phyloP scores from a whole-genome alignment of 176 grass and related monocot genomes.

The Hordeum marinum region DNA sequence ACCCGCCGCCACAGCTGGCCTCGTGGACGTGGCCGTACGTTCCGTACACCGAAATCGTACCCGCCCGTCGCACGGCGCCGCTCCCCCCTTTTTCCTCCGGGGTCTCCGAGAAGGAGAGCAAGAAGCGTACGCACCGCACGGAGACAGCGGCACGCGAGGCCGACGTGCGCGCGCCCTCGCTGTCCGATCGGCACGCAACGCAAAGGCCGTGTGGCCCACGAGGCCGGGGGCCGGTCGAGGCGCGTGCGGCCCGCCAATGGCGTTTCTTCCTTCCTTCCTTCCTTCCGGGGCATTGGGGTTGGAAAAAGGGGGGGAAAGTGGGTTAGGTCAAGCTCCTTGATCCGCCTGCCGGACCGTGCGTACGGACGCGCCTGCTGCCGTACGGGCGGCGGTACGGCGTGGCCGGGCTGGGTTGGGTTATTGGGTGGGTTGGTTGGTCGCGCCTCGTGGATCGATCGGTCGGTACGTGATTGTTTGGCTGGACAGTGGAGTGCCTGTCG shows the following conservation, averaged over 20 bases:
- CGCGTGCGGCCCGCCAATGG: not conserved
- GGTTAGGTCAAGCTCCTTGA: not conserved
- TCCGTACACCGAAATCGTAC: slow-evolving; percentile 1
- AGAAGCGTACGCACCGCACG: no score
- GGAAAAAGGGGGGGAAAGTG: not conserved
- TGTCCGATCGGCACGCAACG: not conserved
- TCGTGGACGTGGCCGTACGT: not conserved
- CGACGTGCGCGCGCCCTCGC: not conserved
- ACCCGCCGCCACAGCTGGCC: not conserved
- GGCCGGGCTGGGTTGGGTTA: not conserved
- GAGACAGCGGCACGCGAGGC: not conserved
- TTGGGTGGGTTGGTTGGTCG: not conserved
- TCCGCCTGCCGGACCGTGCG: not conserved
- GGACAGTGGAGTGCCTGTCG: not conserved
- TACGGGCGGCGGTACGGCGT: not conserved
- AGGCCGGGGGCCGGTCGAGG: not conserved
- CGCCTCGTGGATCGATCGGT: not conserved
- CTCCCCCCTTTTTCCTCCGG: not conserved
- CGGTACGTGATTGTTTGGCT: not conserved
- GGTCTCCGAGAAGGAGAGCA: no score
- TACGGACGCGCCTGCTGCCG: not conserved
- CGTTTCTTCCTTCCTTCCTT: not conserved
- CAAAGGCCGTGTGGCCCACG: not conserved
- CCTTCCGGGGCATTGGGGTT: not conserved
- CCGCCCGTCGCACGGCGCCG: not conserved